Conservation (phyloP, 179 eudicot genomes). For the Corrigiola litoralis region DNA sequence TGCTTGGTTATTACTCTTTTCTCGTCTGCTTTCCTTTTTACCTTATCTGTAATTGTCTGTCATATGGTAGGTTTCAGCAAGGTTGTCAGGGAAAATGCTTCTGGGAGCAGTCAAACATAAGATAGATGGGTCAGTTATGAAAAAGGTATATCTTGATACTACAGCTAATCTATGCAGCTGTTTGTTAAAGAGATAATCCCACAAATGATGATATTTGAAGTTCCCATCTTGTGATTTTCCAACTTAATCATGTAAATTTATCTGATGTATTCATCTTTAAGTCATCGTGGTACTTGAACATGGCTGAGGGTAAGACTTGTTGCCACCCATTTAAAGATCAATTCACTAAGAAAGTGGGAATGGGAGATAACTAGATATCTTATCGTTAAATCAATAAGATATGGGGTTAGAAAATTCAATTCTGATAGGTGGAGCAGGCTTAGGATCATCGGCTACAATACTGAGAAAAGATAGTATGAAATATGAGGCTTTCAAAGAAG, state of each 20-base stretch:
- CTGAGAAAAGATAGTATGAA: no score
- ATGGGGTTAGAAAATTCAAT: no score
- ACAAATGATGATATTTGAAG: background rate
- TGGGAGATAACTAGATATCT: no score
- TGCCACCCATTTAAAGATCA: background rate
- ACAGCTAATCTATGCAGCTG: background rate
- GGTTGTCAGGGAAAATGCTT: slow-evolving; percentile 52
- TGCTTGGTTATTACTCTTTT: slow-evolving; percentile 11
- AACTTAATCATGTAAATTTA: background rate
- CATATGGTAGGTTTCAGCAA: slow-evolving; percentile 52
- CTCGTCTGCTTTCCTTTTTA: background rate
- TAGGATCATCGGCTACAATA: no score
- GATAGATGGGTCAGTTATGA: slow-evolving; percentile 52
- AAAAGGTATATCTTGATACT: slow-evolving; percentile 47
- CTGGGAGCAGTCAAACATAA: slow-evolving; percentile 67
- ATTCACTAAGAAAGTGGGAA: no score
- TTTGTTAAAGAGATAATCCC: background rate
- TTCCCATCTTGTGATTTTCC: background rate
- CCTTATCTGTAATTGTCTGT: background rate
- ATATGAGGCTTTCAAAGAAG: no score
- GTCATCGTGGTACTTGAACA: background rate
- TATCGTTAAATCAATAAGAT: no score
- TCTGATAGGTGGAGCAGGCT: no score
- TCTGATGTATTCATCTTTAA: background rate
- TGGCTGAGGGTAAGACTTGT: no score